phyloP scores from a whole-genome alignment of 257 asterid species.

The Leonotis leonurus region DNA sequence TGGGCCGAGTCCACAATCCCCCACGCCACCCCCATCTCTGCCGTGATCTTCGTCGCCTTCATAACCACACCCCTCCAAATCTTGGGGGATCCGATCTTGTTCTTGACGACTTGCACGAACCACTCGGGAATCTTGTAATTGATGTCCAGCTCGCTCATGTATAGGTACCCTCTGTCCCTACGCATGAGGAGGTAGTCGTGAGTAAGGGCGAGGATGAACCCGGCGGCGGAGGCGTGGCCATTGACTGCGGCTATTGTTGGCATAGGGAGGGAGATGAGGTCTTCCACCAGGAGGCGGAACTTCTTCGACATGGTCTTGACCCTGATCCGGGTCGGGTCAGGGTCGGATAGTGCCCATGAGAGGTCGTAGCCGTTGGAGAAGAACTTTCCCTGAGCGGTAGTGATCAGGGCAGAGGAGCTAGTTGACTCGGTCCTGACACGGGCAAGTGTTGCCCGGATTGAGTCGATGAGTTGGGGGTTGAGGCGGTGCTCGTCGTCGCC shows the following conservation, averaged over 20 bases:
- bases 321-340: conserved; percentile 18
- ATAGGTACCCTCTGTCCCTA: conserved; percentile 45
- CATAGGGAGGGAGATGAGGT: conserved; percentile 62
- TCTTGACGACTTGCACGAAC: conserved; percentile 38
- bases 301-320: conserved; percentile 30
- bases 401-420: conserved; percentile 48
- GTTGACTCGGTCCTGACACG: conserved; percentile 25
- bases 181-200: conserved; percentile 66
- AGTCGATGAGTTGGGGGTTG: conserved; percentile 47
- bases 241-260: conserved; percentile 76
- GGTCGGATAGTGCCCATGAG: conserved; percentile 38
- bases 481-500: conserved; percentile 56
- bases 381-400: conserved; percentile 65
- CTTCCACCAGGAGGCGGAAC: conserved; percentile 44
- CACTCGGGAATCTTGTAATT: conserved; percentile 33
- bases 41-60: conserved; percentile 37
- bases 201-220: conserved; percentile 42
- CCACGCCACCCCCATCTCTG: conserved; percentile 37
- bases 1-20: conserved; percentile 52
- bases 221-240: conserved; percentile 64
- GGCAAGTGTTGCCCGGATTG: conserved; percentile 38
- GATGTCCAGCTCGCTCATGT: conserved; percentile 65
- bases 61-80: conserved; percentile 48
- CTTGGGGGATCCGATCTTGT: conserved; percentile 30
- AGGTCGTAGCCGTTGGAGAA: conserved; percentile 79